Evolutionary conservation across 108 stramenopile species (phyloP), one percentile per base, ranked within the genome.

Genomic region (Conticribra guillardii): DNA sequence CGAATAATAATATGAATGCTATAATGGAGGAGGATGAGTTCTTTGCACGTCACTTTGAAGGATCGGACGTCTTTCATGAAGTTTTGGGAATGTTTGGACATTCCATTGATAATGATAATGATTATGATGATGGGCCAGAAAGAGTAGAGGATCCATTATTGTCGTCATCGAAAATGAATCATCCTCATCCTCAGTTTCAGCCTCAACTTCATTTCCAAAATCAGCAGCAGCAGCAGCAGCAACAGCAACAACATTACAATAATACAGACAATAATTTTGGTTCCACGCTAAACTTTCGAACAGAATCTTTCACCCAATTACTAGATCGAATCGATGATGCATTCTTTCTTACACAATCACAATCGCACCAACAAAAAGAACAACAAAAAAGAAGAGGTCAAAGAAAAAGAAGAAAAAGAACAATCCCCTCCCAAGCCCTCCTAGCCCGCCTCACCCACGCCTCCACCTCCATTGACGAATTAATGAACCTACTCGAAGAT

Each of bases 261-360:
- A 23, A 34, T 2, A 4, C 32, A 19, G 1, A 61, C 31, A 2
- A 41, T 41, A 3, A 61, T 54, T 22, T n/a, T n/a, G n/a, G n/a
- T n/a, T n/a, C n/a, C n/a, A n/a, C n/a, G n/a, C n/a, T n/a, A n/a
- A 28, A 41, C 19, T 33, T 69, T 27, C 31, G 46, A 28, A 50
- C 23, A 19, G 55, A 69, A 31, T 27, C 68, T 18, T 33, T 76
- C 0, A 68, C 75, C 5, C 33, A 59, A n/a, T 33, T 76, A 0
- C 54, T 76, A 26, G 52, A 68, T 44, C 67, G 67, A 24, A 69
- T 76, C 21, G 75, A 76, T 51, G 56, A 47, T 32, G 65, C 74
- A 9, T 75, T 64, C 33, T 3, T 51, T 51, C 4, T 1, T 1
- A 48, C 48, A 49, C 18, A 30, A 24, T 29, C 19, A 45, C 47